A percentile compares a stretch with the other conserved stretches of the same genome.
Evolutionary conservation across 2,329 filamentous ascomycete genomes (phyloP).

Genomic region (Nemania sp.): DNA sequence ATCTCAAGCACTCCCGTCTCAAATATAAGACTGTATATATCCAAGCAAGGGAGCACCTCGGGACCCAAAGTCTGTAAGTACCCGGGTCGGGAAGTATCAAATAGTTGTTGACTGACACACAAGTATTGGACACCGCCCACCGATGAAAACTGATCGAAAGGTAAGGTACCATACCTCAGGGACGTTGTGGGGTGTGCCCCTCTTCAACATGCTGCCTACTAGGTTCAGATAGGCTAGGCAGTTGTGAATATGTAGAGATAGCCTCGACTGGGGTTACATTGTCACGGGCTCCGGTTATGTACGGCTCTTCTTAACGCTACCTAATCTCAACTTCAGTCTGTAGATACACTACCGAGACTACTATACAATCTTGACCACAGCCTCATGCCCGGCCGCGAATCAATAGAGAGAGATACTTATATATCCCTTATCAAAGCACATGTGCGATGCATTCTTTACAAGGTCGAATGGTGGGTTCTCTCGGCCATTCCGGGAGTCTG

Average conservation of each 20-base stretch:
- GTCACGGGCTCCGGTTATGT: neutral
- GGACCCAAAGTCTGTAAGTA: slow-evolving; percentile 4
- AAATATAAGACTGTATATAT: no score
- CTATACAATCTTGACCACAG: neutral
- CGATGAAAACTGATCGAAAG: no score
- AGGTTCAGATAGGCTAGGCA: neutral
- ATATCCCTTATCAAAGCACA: no score
- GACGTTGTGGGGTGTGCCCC: neutral
- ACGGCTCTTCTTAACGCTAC: no score
- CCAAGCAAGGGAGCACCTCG: neutral
- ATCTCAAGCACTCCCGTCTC: no score
- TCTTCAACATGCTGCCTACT: neutral
- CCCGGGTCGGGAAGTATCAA: neutral
- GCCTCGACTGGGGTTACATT: neutral
- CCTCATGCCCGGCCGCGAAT: neutral
- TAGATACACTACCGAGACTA: neutral
- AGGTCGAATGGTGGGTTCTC: neutral
- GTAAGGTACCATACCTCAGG: no score
- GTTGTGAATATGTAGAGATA: no score
- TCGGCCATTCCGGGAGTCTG: neutral
- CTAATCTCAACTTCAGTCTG: no score
- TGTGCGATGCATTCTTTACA: neutral
- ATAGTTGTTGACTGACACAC: neutral
- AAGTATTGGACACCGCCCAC: neutral
- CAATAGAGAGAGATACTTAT: no score